A percentile compares a stretch with the other conserved stretches of the same genome.
Conservation (phyloP, 2,329 filamentous ascomycete genomes). For the Trichoderma atroviride region DNA sequence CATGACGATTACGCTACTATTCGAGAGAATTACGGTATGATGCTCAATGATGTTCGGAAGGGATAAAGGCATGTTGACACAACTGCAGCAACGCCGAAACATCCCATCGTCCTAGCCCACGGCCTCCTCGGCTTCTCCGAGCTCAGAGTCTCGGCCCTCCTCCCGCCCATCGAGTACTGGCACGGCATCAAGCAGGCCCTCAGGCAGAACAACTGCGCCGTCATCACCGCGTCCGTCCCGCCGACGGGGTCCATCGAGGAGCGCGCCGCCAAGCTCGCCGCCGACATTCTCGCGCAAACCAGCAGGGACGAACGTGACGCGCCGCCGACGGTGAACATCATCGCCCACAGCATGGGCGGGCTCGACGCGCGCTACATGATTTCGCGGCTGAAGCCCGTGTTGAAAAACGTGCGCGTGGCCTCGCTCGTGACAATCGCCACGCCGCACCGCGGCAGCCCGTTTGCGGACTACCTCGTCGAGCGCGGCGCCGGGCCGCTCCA, state of each 20-base stretch:
- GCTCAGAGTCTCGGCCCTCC: conserved; percentile 54
- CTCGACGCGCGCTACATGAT: conserved; percentile 69
- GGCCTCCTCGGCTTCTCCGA: conserved; percentile 66
- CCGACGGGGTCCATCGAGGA: conserved; percentile 63
- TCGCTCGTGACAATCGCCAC: conserved; percentile 59
- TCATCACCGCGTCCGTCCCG: conserved; percentile 64
- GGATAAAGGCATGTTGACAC: too few relatives aligned
- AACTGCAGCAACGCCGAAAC: conserved; percentile 54
- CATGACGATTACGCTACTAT: conserved; percentile 51
- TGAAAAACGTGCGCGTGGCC: conserved; percentile 49
- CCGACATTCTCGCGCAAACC: conserved; percentile 52
- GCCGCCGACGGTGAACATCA: conserved; percentile 69
- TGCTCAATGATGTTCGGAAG: too few relatives aligned
- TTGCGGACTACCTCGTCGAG: conserved; percentile 58
- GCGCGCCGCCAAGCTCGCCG: conserved; percentile 59
- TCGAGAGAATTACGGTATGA: conserved; percentile 49
- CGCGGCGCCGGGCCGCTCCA: conserved; percentile 46
- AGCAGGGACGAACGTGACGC: not conserved
- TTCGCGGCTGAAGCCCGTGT: conserved; percentile 52
- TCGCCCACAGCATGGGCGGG: conserved; percentile 71
- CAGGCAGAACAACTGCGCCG: conserved; percentile 53
- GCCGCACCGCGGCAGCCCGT: conserved; percentile 58
- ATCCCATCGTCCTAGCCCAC: conserved; percentile 67
- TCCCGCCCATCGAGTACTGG: conserved; percentile 66
- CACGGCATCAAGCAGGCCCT: conserved; percentile 64